These are phyloP conservation scores for Neonectria magnoliae DNA, from an alignment of 2,329 filamentous ascomycete genomes.

Conservation along the genomic window DNA sequence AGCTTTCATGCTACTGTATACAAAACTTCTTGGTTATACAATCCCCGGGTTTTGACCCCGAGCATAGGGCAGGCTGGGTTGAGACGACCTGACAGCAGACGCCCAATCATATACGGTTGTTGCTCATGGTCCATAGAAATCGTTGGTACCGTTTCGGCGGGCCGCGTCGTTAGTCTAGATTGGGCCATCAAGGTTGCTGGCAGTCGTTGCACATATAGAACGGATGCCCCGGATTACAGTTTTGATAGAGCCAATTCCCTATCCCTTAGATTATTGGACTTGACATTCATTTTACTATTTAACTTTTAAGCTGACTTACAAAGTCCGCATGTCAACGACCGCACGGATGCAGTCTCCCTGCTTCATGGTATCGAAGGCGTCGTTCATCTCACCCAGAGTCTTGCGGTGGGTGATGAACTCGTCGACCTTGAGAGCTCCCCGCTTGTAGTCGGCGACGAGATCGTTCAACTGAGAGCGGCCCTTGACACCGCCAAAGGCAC, in stretches of 20 bases:
- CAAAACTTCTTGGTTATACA: constrained; percentile 9
- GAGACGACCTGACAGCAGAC: background rate
- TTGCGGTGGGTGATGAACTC: constrained; percentile 99
- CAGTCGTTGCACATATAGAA: constrained; percentile 20
- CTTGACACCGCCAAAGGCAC: constrained; percentile 98
- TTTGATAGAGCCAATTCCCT: constrained; percentile 26
- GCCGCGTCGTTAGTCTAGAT: constrained; percentile 9
- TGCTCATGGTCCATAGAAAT: background rate
- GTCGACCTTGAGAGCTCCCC: constrained; percentile 93
- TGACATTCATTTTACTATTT: constrained; percentile 26
- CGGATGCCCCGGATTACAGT: constrained; percentile 18
- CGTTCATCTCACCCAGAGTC: constrained; percentile 83
- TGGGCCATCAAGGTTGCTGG: constrained; percentile 24
- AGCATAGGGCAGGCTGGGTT: constrained; percentile 1
- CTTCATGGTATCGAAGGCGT: constrained; percentile 94
- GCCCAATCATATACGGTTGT: constrained; percentile 9
- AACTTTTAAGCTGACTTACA: constrained; percentile 36
- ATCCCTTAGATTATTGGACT: constrained; percentile 24
- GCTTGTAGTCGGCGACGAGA: constrained; percentile 89
- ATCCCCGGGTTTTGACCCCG: background rate
- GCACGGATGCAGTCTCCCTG: constrained; percentile 95
- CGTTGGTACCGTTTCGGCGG: constrained; percentile 1
- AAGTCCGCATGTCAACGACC: constrained; percentile 75
- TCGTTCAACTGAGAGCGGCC: constrained; percentile 90
- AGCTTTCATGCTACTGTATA: background rate